A percentile compares a stretch with the other conserved stretches of the same genome.
Conservation (phyloP, 2,329 filamentous ascomycete genomes). For the Diaporthe longicolla region DNA sequence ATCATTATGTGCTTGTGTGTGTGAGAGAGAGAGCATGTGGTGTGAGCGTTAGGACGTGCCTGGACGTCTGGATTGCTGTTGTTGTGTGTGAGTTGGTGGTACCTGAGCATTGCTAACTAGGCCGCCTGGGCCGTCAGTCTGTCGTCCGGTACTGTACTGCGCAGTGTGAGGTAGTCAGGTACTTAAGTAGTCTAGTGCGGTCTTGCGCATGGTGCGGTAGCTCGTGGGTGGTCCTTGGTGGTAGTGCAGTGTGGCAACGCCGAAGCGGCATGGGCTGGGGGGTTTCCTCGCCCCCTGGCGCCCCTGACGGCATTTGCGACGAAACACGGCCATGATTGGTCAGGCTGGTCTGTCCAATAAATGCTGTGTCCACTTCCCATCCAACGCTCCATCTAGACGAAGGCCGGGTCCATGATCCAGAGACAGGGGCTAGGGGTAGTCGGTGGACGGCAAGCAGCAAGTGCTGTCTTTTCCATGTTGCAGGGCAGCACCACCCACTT, state of each 20-base stretch:
- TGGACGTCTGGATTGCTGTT: too few species aligned
- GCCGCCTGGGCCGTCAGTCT: neutral
- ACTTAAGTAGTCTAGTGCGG: too few species aligned
- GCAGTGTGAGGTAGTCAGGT: neutral
- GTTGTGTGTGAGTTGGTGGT: neutral
- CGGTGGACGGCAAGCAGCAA: conserved; percentile 23
- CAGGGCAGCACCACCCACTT: neutral
- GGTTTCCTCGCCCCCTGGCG: conserved; percentile 30
- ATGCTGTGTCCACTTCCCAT: conserved; percentile 34
- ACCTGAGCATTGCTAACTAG: neutral
- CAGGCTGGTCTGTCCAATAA: conserved; percentile 24
- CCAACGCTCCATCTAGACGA: conserved; percentile 36
- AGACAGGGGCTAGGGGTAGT: conserved; percentile 38
- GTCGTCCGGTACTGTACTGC: neutral
- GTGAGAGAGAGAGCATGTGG: neutral
- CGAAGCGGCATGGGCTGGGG: conserved; percentile 33
- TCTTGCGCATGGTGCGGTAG: conserved; percentile 4
- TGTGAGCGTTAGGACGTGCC: too few species aligned
- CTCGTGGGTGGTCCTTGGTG: neutral
- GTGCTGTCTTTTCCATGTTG: neutral
- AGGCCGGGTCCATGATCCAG: conserved; percentile 35
- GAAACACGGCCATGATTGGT: conserved; percentile 30
- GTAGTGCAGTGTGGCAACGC: conserved; percentile 38
- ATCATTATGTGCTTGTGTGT: conserved; percentile 1
- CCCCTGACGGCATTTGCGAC: conserved; percentile 39